phyloP scores from a whole-genome alignment of 2,329 filamentous ascomycete species.

The Volutella citrinella region DNA sequence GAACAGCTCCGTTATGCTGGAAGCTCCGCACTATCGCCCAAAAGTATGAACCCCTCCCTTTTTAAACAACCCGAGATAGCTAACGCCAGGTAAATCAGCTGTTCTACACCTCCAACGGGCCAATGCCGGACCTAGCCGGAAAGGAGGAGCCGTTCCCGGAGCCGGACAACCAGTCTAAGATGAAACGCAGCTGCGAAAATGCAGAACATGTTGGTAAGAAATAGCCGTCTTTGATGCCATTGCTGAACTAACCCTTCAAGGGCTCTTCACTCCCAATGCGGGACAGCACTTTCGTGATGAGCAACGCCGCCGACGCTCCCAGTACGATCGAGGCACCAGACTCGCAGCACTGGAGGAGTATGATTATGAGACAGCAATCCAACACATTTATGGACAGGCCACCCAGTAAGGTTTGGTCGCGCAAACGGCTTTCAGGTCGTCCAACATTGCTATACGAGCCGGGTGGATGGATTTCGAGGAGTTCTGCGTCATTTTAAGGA shows the following conservation, averaged over 20 bases:
- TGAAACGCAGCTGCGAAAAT: slow-evolving; percentile 83
- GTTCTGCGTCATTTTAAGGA: slow-evolving; percentile 12
- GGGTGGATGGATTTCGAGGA: slow-evolving; percentile 11
- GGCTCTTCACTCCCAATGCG: slow-evolving; percentile 76
- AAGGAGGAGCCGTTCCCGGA: slow-evolving; percentile 72
- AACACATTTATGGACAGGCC: slow-evolving; percentile 33
- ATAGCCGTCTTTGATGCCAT: not conserved
- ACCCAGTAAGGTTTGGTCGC: slow-evolving; percentile 10
- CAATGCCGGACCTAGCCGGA: slow-evolving; percentile 54
- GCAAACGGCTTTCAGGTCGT: too few species aligned
- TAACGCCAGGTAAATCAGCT: too few species aligned
- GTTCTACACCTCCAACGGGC: slow-evolving; percentile 50
- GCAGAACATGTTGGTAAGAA: slow-evolving; percentile 75
- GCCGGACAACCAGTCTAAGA: slow-evolving; percentile 82
- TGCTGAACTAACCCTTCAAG: slow-evolving; percentile 45
- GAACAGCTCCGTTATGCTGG: slow-evolving; percentile 94
- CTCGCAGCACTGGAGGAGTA: slow-evolving; percentile 66
- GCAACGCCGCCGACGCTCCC: slow-evolving; percentile 71
- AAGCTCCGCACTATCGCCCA: slow-evolving; percentile 76
- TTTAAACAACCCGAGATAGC: too few species aligned
- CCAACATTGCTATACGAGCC: too few species aligned
- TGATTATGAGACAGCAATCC: slow-evolving; percentile 46
- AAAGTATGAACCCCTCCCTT: slow-evolving; percentile 53
- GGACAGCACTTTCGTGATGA: slow-evolving; percentile 71
- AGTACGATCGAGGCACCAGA: slow-evolving; percentile 78